These are phyloP conservation scores for Eutrema japonicum DNA, from an alignment of 345 rosid species.

Conservation along the genomic window DNA sequence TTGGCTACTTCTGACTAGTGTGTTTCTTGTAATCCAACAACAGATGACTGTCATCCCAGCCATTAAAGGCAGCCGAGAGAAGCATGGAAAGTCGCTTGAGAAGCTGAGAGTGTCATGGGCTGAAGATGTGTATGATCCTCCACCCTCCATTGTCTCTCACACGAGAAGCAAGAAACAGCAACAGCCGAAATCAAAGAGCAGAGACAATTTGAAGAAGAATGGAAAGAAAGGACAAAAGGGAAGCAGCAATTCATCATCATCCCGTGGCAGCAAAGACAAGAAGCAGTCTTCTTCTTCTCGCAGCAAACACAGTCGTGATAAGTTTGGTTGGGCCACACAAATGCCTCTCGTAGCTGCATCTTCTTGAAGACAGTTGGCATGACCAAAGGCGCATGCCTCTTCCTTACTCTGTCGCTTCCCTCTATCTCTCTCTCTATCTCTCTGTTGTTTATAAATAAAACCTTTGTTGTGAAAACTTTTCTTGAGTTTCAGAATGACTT, in stretches of 20 bases:
- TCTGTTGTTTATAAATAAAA: slow-evolving; percentile 30
- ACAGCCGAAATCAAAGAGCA: slow-evolving; percentile 61
- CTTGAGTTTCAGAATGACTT: slow-evolving; percentile 12
- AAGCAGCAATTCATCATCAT: slow-evolving; percentile 49
- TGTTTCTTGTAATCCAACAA: neutral
- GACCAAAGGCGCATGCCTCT: slow-evolving; percentile 16
- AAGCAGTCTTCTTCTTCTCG: slow-evolving; percentile 51
- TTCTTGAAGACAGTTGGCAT: slow-evolving; percentile 46
- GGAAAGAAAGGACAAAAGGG: slow-evolving; percentile 88
- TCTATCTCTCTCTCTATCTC: too few species aligned
- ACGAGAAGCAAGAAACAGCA: slow-evolving; percentile 54
- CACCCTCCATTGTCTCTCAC: slow-evolving; percentile 71
- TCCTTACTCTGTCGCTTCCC: neutral
- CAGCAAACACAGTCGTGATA: slow-evolving; percentile 46
- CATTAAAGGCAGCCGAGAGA: slow-evolving; percentile 81
- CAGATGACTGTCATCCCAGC: slow-evolving; percentile 67
- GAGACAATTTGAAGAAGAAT: slow-evolving; percentile 55
- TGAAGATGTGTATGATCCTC: slow-evolving; percentile 90
- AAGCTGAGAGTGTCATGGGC: slow-evolving; percentile 80
- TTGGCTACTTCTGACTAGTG: slow-evolving; percentile 21
- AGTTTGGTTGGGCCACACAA: slow-evolving; percentile 44
- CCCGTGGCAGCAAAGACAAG: slow-evolving; percentile 62
- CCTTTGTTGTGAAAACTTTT: slow-evolving; percentile 21
- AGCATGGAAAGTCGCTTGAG: slow-evolving; percentile 51
- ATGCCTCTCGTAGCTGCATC: slow-evolving; percentile 60